These are phyloP conservation scores for Lepidopterella palustris DNA, from an alignment of 495 filamentous ascomycete genomes.

Conservation along the genomic window DNA sequence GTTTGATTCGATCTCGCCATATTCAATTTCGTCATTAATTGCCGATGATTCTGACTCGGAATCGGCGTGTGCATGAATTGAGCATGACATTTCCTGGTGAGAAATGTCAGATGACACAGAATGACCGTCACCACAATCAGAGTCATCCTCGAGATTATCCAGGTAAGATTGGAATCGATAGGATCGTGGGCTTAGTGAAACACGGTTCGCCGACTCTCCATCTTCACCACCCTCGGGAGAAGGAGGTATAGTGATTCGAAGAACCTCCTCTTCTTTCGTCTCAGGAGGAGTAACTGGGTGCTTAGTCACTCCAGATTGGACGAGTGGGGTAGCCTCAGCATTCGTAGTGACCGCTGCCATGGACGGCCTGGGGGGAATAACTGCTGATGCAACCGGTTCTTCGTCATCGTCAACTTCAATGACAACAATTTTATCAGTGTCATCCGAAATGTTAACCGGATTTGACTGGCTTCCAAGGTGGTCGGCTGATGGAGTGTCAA, in stretches of 20 bases:
- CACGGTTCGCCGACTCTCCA: neutral
- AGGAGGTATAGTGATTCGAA: too few relatives aligned
- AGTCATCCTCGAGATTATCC: neutral
- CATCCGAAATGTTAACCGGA: slow-evolving; percentile 20
- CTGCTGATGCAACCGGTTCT: neutral
- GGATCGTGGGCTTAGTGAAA: neutral
- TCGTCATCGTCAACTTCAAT: slow-evolving; percentile 2
- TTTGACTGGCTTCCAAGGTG: slow-evolving; percentile 19
- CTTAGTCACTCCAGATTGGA: too few relatives aligned
- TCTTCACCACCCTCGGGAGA: too few relatives aligned
- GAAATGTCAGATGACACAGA: neutral
- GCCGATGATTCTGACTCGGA: neutral
- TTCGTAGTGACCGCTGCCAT: too few relatives aligned
- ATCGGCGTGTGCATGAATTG: neutral
- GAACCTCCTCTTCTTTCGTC: too few relatives aligned
- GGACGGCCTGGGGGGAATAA: too few relatives aligned
- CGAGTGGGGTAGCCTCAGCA: too few relatives aligned
- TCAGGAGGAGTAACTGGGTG: too few relatives aligned
- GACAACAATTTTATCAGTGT: neutral
- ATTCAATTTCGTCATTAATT: neutral
- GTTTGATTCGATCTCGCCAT: neutral
- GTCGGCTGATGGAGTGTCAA: neutral
- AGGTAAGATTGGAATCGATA: neutral
- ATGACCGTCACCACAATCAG: neutral
- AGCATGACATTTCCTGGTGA: neutral